Evolutionary conservation across 192 early-diverging fungal genomes (phyloP).

Genomic region (Coemansia sp.): DNA sequence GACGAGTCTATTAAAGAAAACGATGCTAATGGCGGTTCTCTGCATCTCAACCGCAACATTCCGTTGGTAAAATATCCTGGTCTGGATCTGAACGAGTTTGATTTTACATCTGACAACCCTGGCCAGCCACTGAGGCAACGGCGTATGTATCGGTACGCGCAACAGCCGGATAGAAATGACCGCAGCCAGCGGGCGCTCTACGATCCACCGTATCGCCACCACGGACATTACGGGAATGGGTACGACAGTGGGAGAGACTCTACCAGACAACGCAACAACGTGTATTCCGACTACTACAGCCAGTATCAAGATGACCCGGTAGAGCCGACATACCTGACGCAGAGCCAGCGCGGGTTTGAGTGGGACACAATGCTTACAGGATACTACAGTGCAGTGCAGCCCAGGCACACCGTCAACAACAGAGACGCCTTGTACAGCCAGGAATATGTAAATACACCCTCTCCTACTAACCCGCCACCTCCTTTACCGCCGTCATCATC

Average conservation of each 20-base stretch:
- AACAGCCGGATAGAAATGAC: not conserved
- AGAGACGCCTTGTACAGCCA: not conserved
- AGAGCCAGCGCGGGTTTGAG: constrained; percentile 1
- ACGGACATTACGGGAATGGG: not conserved
- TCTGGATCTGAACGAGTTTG: constrained; percentile 35
- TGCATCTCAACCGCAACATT: constrained; percentile 9
- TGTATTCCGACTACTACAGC: constrained; percentile 10
- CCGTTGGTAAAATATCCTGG: constrained; percentile 45
- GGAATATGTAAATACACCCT: not conserved
- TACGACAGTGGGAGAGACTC: not conserved
- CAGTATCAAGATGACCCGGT: not conserved
- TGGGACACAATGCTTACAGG: constrained; percentile 29
- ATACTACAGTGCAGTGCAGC: constrained; percentile 21
- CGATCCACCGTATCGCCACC: not conserved
- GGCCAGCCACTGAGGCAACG: constrained; percentile 22
- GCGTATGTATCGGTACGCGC: not conserved
- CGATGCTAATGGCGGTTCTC: not conserved
- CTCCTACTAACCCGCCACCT: not conserved
- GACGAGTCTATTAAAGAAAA: constrained; percentile 3
- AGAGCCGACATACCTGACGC: not conserved
- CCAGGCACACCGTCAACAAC: not conserved
- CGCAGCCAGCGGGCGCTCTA: not conserved
- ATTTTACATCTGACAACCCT: constrained; percentile 24
- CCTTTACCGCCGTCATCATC: not conserved
- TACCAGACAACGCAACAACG: not conserved